A percentile compares a stretch with the other conserved stretches of the same genome.
These are phyloP conservation scores for Aspergillus campestris DNA, from an alignment of 495 filamentous ascomycete species.

Conservation along the genomic window DNA sequence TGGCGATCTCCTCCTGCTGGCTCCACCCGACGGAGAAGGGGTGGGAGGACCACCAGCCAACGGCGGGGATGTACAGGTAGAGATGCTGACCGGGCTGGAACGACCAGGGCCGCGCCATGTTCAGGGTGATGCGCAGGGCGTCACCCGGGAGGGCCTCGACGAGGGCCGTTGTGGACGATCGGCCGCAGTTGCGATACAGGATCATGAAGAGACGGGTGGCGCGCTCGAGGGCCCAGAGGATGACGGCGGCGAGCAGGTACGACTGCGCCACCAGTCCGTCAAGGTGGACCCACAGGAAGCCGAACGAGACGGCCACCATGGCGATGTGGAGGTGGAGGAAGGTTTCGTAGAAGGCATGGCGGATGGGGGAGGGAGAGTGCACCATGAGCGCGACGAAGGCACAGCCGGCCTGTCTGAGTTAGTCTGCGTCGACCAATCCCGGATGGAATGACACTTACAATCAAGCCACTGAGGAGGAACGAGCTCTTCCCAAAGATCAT, in stretches of 20 bases:
- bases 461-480: constrained; percentile 51
- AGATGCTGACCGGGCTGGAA: constrained; percentile 80
- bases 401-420: constrained; percentile 24
- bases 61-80: constrained; percentile 71
- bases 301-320: constrained; percentile 52
- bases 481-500: constrained; percentile 37
- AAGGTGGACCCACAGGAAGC: constrained; percentile 65
- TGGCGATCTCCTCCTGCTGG: constrained; percentile 31
- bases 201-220: constrained; percentile 58
- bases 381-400: constrained; percentile 52
- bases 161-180: constrained; percentile 57
- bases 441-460: constrained; percentile 29
- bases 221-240: constrained; percentile 74
- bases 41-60: constrained; percentile 79
- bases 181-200: constrained; percentile 59
- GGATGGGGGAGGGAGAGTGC: constrained; percentile 62
- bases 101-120: constrained; percentile 64
- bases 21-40: constrained; percentile 93
- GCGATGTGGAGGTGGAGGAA: constrained; percentile 80
- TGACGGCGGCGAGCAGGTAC: constrained; percentile 59
- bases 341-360: constrained; percentile 93
- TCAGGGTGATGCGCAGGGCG: constrained; percentile 71
- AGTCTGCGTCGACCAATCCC: constrained; percentile 5
- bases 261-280: constrained; percentile 53
- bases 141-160: constrained; percentile 77